Percentiles rank a stretch among this genome's conserved stretches.
Evolutionary conservation across 1,284 basidiomycete species (phyloP).

Genomic region (Vanrija sp.): DNA sequence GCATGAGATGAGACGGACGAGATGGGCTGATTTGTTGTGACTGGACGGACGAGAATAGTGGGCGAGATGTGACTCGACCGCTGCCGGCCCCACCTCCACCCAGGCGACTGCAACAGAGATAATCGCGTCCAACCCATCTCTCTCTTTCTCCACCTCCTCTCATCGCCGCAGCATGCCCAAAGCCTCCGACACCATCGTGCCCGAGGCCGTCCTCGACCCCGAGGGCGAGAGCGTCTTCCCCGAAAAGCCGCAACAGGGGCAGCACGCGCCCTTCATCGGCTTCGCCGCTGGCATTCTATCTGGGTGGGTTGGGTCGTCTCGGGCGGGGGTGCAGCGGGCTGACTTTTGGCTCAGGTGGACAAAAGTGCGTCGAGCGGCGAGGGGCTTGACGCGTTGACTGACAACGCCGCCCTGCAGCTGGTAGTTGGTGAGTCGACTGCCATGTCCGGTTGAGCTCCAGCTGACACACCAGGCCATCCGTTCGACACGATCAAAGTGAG

Average conservation of each 20-base stretch:
- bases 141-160: no score
- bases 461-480: slow-evolving; percentile 40
- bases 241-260: slow-evolving; percentile 13
- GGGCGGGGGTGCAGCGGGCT: not conserved
- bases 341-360: slow-evolving; percentile 23
- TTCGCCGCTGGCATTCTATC: slow-evolving; percentile 47
- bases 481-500: slow-evolving; percentile 47
- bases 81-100: no score
- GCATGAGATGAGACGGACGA: no score
- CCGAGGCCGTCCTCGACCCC: slow-evolving; percentile 16
- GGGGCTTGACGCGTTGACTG: not conserved
- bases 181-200: not conserved
- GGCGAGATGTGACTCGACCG: no score
- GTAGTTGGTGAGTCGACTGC: slow-evolving; percentile 1
- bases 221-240: slow-evolving; percentile 15
- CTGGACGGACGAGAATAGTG: no score
- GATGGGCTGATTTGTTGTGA: no score
- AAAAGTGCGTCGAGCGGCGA: slow-evolving; percentile 13
- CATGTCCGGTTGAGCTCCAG: not conserved
- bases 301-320: slow-evolving; percentile 28
- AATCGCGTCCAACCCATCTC: no score
- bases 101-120: no score
- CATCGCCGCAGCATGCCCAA: no score
- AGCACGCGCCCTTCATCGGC: slow-evolving; percentile 42
- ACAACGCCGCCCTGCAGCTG: not conserved